Conservation (phyloP, 192 early-diverging fungal species). For the Chytriomyces sp. region DNA sequence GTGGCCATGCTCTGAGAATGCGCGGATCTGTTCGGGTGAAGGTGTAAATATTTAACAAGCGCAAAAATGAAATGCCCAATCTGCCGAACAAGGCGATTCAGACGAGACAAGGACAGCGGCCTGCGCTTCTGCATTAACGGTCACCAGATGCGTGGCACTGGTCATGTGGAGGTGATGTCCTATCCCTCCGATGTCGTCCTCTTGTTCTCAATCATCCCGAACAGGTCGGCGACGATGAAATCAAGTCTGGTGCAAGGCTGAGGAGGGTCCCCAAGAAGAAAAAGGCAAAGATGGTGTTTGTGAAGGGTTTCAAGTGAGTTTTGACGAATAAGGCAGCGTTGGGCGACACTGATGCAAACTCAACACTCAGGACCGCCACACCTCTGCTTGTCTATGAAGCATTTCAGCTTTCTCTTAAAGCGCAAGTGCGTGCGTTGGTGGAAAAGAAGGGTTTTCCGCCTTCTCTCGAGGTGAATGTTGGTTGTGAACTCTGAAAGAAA, state of each 20-base stretch:
- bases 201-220: not conserved
- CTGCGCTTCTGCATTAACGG: slow-evolving; percentile 33
- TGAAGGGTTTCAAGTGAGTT: slow-evolving; percentile 16
- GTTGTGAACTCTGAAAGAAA: not conserved
- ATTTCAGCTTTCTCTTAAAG: slow-evolving; percentile 20
- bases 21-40: no score
- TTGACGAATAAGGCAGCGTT: not conserved
- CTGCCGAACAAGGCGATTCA: slow-evolving; percentile 14
- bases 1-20: no score
- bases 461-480: slow-evolving; percentile 1
- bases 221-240: slow-evolving; percentile 24
- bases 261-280: not conserved
- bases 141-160: slow-evolving; percentile 13
- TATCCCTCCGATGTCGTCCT: not conserved
- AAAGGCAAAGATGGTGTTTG: slow-evolving; percentile 5
- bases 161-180: slow-evolving; percentile 18
- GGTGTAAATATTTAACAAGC: no score
- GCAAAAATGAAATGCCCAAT: not conserved
- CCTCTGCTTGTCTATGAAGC: slow-evolving; percentile 22
- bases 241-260: slow-evolving; percentile 1
- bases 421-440: slow-evolving; percentile 3
- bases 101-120: slow-evolving; percentile 9
- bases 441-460: slow-evolving; percentile 1
- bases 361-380: not conserved
- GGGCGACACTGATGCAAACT: not conserved